A percentile compares a stretch with the other conserved stretches of the same genome.
Conservation (phyloP, 805 yeast species). For the Wickerhamomyces strasburgensis region DNA sequence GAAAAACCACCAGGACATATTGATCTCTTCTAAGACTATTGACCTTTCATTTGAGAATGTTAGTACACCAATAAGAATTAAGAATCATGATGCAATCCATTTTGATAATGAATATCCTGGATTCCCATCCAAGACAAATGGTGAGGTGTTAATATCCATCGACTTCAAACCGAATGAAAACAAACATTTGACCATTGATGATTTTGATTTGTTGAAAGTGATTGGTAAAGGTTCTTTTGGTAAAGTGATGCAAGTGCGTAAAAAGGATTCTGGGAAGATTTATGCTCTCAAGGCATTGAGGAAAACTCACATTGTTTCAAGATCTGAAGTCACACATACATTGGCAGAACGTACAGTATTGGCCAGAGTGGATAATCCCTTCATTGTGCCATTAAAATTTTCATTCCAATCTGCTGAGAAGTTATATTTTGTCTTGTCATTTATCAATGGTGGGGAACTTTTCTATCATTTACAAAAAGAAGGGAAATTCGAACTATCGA, state of each 20-base stretch:
- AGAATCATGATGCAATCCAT: slow-evolving; percentile 59
- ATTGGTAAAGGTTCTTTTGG: slow-evolving; percentile 98
- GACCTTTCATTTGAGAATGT: slow-evolving; percentile 50
- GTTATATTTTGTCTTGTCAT: slow-evolving; percentile 81
- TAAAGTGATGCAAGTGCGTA: slow-evolving; percentile 97
- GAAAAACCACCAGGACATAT: slow-evolving; percentile 55
- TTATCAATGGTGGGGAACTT: slow-evolving; percentile 95
- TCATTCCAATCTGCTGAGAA: slow-evolving; percentile 97
- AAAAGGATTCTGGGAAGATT: slow-evolving; percentile 90
- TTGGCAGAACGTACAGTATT: slow-evolving; percentile 93
- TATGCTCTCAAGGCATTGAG: slow-evolving; percentile 93
- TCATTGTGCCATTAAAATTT: slow-evolving; percentile 93
- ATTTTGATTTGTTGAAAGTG: slow-evolving; percentile 88
- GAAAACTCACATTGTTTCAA: slow-evolving; percentile 89
- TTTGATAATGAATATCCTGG: slow-evolving; percentile 29
- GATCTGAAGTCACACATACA: slow-evolving; percentile 94
- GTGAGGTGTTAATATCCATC: slow-evolving; percentile 56
- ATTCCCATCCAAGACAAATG: slow-evolving; percentile 25
- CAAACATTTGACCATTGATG: slow-evolving; percentile 77
- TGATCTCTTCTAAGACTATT: slow-evolving; percentile 66
- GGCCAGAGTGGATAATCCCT: slow-evolving; percentile 90
- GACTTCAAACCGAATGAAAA: slow-evolving; percentile 65
- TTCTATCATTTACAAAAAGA: slow-evolving; percentile 91
- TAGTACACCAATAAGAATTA: slow-evolving; percentile 49
- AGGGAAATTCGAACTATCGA: slow-evolving; percentile 80